These are phyloP conservation scores for Kazachstania martiniae DNA, from an alignment of 805 yeast genomes.

Conservation along the genomic window DNA sequence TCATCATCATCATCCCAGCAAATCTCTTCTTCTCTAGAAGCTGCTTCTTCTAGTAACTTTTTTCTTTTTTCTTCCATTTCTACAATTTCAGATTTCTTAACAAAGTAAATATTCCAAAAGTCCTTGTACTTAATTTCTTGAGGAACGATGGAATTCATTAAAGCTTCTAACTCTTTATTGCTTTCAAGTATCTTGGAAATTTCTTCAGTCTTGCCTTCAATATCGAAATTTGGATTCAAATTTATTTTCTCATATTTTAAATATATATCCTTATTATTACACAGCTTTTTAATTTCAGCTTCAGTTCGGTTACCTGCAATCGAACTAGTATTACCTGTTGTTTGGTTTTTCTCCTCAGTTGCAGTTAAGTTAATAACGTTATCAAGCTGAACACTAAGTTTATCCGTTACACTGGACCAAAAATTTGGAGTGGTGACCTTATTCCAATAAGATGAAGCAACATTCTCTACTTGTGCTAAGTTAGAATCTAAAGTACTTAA, in stretches of 20 bases:
- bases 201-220: conserved; percentile 39
- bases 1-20: conserved; percentile 32
- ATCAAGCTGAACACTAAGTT: conserved; percentile 14
- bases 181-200: conserved; percentile 37
- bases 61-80: conserved; percentile 58
- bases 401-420: conserved; percentile 20
- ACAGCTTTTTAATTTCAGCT: conserved; percentile 47
- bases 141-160: conserved; percentile 62
- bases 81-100: conserved; percentile 39
- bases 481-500: conserved; percentile 65
- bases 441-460: conserved; percentile 40
- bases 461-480: conserved; percentile 61
- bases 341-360: conserved; percentile 6
- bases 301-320: conserved; percentile 47
- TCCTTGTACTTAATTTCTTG: conserved; percentile 41
- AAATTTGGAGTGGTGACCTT: conserved; percentile 18
- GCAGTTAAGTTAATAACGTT: conserved; percentile 11
- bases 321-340: conserved; percentile 23
- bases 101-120: conserved; percentile 72
- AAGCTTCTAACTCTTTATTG: conserved; percentile 40
- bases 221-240: conserved; percentile 27
- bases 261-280: conserved; percentile 39
- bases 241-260: conserved; percentile 14
- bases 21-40: conserved; percentile 23
- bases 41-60: conserved; percentile 39